A percentile compares a stretch with the other conserved stretches of the same genome.
phyloP scores from a whole-genome alignment of 169 alveolate species.

The Perkinsus olseni region DNA sequence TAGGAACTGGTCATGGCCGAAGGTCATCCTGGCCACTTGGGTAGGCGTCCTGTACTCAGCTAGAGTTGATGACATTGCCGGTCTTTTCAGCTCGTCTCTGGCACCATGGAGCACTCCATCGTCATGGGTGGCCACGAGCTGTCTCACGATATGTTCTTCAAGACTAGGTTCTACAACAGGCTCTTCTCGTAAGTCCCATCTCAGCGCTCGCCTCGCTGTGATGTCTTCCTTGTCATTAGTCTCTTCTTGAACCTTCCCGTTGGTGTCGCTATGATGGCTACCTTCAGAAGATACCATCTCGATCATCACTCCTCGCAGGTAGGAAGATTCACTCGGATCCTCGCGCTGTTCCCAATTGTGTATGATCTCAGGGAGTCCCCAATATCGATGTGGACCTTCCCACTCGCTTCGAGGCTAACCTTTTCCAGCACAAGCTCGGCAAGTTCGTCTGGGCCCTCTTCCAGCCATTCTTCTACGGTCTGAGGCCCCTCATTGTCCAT shows the following conservation, averaged over 20 bases:
- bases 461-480: conserved; percentile 41
- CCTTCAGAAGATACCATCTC: conserved; percentile 43
- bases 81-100: conserved; percentile 40
- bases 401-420: conserved; percentile 35
- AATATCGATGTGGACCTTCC: conserved; percentile 39
- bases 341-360: too few relatives aligned
- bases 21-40: not conserved
- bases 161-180: conserved; percentile 18
- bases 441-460: conserved; percentile 34
- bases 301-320: conserved; percentile 47
- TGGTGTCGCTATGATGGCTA: not conserved
- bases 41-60: not conserved
- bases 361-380: conserved; percentile 21
- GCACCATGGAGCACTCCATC: conserved; percentile 44
- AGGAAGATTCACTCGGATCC: too few relatives aligned
- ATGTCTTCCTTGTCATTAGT: not conserved
- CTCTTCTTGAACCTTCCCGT: not conserved
- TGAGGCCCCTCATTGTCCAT: conserved; percentile 43
- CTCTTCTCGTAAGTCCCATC: conserved; percentile 30
- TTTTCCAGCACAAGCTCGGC: conserved; percentile 28
- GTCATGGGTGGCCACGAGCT: conserved; percentile 55
- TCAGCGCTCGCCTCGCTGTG: too few relatives aligned
- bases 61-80: not conserved
- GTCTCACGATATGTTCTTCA: conserved; percentile 42
- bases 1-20: not conserved